phyloP scores from a whole-genome alignment of 164 flowering plant species.

The Umbilicus rupestris region DNA sequence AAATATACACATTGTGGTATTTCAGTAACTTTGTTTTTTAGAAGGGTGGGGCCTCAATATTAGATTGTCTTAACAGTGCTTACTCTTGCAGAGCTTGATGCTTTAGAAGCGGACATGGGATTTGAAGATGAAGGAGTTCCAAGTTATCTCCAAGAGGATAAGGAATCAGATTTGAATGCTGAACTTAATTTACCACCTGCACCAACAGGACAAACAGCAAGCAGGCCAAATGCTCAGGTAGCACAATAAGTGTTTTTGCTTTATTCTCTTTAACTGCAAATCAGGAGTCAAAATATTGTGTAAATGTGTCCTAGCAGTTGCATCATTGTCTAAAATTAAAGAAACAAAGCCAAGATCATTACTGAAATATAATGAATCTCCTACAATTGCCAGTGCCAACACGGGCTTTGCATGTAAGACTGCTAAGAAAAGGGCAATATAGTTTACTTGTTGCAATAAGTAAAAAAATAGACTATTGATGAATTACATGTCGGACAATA shows the following conservation, averaged over 20 bases:
- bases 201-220: constrained; percentile 58
- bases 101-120: constrained; percentile 96
- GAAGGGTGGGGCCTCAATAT: background rate
- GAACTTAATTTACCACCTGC: constrained; percentile 90
- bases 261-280: background rate
- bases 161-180: constrained; percentile 57
- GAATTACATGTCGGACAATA: background rate
- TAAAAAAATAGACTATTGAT: background rate
- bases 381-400: background rate
- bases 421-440: background rate
- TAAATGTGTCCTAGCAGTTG: too few species aligned
- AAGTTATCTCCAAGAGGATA: constrained; percentile 82
- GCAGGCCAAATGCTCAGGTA: constrained; percentile 62
- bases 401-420: background rate
- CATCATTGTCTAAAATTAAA: background rate
- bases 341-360: background rate
- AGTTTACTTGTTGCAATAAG: background rate
- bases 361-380: background rate
- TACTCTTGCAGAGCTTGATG: constrained; percentile 76
- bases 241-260: background rate
- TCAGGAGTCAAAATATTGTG: background rate
- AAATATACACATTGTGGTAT: background rate
- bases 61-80: constrained; percentile 1
- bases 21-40: background rate
- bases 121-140: constrained; percentile 79